Evolutionary conservation across 139 green algal genomes (phyloP), one percentile per base, ranked within the genome.

Genomic region (Astrephomene gubernaculifera): DNA sequence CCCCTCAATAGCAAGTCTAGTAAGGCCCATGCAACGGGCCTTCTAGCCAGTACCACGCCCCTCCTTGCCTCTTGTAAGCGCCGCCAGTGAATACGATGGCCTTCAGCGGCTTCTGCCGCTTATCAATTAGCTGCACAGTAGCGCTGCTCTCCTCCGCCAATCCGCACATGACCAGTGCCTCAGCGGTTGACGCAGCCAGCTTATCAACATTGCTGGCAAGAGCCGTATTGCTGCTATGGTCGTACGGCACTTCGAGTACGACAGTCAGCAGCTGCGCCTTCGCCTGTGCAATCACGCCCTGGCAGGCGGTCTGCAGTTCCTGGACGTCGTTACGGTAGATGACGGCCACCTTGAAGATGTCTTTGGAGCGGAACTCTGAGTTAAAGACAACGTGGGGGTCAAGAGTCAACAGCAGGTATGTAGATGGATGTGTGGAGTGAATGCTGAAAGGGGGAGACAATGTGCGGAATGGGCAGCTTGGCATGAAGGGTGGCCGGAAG

Each of bases 11-110:
- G n/a, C n/a, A n/a, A n/a, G n/a, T n/a, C n/a, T n/a, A n/a, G n/a
- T n/a, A n/a, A n/a, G n/a, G n/a, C n/a, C n/a, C n/a, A n/a, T n/a
- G n/a, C n/a, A n/a, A n/a, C n/a, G n/a, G n/a, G n/a, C n/a, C n/a
- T n/a, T n/a, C n/a, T n/a, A n/a, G n/a, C n/a, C n/a, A n/a, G n/a
- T n/a, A n/a, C n/a, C n/a, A n/a, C n/a, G n/a, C n/a, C n/a, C n/a
- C n/a, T n/a, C 12, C 60, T 2, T 41, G 72, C 76, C 76, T 83
- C 4, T 35, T 29, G 43, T 75, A 84, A 0, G 84, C 44, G 25
- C 84, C 75, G 14, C 79, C 71, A n/a, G 63, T 72, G 29, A 88
- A 74, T 35, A 85, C 80, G 41, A 88, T 75, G 4, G 57, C 63
- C 74, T 88, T 88, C 1, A 88, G 52, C 10, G 84, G 73, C 45